Base-by-base conservation (phyloP, 2,329 filamentous ascomycete genomes). In the Aspergillus amoenus region DNA sequence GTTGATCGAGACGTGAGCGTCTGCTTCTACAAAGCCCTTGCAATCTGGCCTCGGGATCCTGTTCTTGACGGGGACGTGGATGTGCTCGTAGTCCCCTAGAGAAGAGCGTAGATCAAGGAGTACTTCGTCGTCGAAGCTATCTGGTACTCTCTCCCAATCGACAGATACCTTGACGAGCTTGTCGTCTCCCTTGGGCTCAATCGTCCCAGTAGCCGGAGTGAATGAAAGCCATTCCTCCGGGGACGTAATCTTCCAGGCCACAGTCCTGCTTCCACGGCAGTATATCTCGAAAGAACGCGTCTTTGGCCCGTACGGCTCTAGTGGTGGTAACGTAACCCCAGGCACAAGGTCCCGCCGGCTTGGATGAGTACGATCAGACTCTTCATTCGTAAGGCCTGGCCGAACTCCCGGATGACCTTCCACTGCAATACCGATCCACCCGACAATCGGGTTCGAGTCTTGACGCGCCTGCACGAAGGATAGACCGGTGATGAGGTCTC, bases 281-380 rank as follows among this genome's bases (percentile, higher is more conserved):
- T 84, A 89, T 27, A 89, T 75, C 21, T 89, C 87, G 52, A 89
- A 83, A 78, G 82, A 88, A 40, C 85, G 79, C 0, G 75, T 78
- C 1, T 81, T 78, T 11, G 27, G 27, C 1, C 84, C 84, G 56
- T 86, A 88, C 0, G 80, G 82, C 59, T 84, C 84, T 56, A 89
- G 76, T 0, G 81, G 75, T 8, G 82, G 82, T 3, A 87, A 73
- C 0, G 79, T 78, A 3, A 88, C 80, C 79, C 43, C 76, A 79
- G 5, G 81, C 85, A 21, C 43, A 6, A 78, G 73, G 21, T 68
- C 63, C 66, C 88, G 86, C 70, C 79, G 9, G 88, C 58, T 75
- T 68, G 90, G 87, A 71, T 90, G 88, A 87, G 87, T 80, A 79
- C 47, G 76, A 78, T 52, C 43, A 17, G 43, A 45, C 13, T 45